Evolutionary conservation across 305 asterid genomes (phyloP), one percentile per base, ranked within the genome.

Genomic region (Lippia alba): DNA sequence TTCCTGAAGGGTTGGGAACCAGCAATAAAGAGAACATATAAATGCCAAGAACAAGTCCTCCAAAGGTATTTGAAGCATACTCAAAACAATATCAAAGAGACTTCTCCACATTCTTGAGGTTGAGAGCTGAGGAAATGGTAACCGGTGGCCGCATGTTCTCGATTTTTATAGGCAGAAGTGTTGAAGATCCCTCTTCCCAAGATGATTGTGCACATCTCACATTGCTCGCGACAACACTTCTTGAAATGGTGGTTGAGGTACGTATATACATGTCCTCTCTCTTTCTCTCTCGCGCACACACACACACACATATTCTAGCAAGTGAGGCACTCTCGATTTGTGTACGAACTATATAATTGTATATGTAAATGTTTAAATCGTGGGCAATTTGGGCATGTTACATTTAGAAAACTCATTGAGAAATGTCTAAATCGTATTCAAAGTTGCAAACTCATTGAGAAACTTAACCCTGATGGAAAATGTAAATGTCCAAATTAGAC

Each of bases 81-180:
- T 59, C 55, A 1, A 82, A 51, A n/a, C 84, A 79, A 68, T 76
- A 48, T 58, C 66, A 36, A 0, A 61, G 14, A 49, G 86, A 78
- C 40, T 75, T 81, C 49, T 69, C 67, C 63, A 66, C 50, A 14
- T 81, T 78, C 45, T 65, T 78, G 11, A 58, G 59, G 9, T n/a
- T 16, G 1, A 71, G 83, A 9, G 72, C 71, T 9, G 48, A 68
- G 12, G 85, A 81, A 62, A 24, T 81, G 14, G 33, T 69, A 8
- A 19, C 54, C 0, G 83, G 79, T 9, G 85, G 83, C 12, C 67
- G 75, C 51, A 81, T 78, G 79, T 77, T 75, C 3, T 56, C 75
- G 56, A 63, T 70, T 14, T 72, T 46, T 11, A 18, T 75, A 8
- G 80, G 81, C 15, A 67, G 85, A 59, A 78, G 76, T 7, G 40